Evolutionary conservation across 345 rosid genomes (phyloP).

Genomic region (Corchorus capsularis): DNA sequence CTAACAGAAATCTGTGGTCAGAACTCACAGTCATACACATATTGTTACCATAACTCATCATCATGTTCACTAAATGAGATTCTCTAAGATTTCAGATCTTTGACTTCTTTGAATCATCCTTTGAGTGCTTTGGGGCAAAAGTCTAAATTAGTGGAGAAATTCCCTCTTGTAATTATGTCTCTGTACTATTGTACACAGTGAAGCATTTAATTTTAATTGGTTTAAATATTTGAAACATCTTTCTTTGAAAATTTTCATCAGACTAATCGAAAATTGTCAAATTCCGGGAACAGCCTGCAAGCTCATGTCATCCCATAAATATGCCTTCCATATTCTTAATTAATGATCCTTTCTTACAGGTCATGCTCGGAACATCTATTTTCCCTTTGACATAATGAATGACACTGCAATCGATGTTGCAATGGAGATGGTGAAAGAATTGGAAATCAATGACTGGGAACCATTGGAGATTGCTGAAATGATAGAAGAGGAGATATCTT

Average conservation of each 20-base stretch:
- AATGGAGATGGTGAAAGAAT: conserved; percentile 85
- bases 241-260: background rate
- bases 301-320: background rate
- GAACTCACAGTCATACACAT: background rate
- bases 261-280: background rate
- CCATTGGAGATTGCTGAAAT: conserved; percentile 70
- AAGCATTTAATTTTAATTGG: background rate
- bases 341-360: conserved; percentile 42
- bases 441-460: conserved; percentile 76
- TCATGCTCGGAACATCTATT: conserved; percentile 73
- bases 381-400: conserved; percentile 66
- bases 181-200: background rate
- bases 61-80: background rate
- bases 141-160: background rate
- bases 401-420: conserved; percentile 88
- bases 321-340: background rate
- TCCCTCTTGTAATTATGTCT: conserved; percentile 1
- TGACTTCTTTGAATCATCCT: background rate
- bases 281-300: background rate
- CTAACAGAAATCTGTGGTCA: background rate
- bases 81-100: background rate
- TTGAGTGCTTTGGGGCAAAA: background rate
- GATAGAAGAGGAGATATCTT: conserved; percentile 77
- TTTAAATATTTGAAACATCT: conserved; percentile 5
- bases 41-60: background rate